Evolutionary conservation across 352 stramenopile genomes (phyloP).

Genomic region (Peronospora farinosa): DNA sequence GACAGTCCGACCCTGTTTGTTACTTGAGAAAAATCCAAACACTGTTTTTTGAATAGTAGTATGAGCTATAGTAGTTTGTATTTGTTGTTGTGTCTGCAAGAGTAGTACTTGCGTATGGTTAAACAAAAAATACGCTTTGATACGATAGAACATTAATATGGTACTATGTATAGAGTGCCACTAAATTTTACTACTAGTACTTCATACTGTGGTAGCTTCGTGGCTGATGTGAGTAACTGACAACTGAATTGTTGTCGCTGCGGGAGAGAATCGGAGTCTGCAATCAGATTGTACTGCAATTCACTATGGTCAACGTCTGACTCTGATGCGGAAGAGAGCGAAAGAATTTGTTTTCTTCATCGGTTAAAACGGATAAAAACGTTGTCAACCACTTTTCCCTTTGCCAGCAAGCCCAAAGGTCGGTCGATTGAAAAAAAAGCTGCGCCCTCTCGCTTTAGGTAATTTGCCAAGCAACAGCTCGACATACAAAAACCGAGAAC

Average conservation of each 20-base stretch:
- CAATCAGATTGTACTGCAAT: slow-evolving; percentile 1
- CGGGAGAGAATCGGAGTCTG: slow-evolving; percentile 15
- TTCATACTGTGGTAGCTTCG: neutral
- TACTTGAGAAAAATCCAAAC: neutral
- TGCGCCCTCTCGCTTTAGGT: neutral
- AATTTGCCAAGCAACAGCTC: neutral
- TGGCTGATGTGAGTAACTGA: slow-evolving; percentile 12
- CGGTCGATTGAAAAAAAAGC: neutral
- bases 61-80: too few species aligned
- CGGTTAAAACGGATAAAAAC: slow-evolving; percentile 1
- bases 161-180: too few species aligned
- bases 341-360: neutral
- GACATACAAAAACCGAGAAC: neutral
- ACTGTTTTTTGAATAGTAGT: neutral
- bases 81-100: too few species aligned
- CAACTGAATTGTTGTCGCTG: slow-evolving; percentile 10
- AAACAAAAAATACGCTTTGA: too few species aligned
- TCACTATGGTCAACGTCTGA: neutral
- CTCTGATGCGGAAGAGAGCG: slow-evolving; percentile 16
- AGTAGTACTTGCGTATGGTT: too few species aligned
- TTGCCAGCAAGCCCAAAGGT: slow-evolving; percentile 16
- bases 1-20: slow-evolving; percentile 15
- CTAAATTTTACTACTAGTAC: neutral
- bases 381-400: slow-evolving; percentile 18
- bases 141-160: too few species aligned